phyloP scores from a whole-genome alignment of 306 rosid species.

The Fagus crenata region DNA sequence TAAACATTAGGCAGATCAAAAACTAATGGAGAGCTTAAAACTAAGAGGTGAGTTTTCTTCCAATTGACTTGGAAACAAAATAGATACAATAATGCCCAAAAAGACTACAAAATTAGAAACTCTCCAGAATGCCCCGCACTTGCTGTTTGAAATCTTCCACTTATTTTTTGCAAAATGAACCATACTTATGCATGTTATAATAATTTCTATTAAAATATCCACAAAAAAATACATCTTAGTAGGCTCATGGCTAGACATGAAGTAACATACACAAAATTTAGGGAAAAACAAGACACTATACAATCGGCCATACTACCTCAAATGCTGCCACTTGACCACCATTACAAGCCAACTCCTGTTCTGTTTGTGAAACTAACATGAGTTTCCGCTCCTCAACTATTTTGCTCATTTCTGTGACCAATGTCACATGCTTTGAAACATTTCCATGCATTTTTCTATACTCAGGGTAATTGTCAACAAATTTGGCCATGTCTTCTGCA shows the following conservation, averaged over 20 bases:
- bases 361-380: slow-evolving; percentile 88
- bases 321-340: slow-evolving; percentile 96
- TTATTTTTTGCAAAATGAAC: neutral
- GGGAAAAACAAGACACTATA: slow-evolving; percentile 10
- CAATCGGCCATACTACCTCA: slow-evolving; percentile 58
- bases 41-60: neutral
- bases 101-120: neutral
- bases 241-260: neutral
- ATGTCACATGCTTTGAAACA: slow-evolving; percentile 91
- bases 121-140: neutral
- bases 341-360: slow-evolving; percentile 95
- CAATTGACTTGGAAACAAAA: neutral
- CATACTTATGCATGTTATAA: neutral
- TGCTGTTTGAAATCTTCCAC: no score
- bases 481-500: slow-evolving; percentile 96
- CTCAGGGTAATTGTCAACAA: slow-evolving; percentile 95
- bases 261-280: slow-evolving; percentile 7
- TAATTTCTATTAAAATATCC: slow-evolving; percentile 3
- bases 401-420: slow-evolving; percentile 96
- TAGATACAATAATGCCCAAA: neutral
- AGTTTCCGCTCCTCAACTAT: slow-evolving; percentile 80
- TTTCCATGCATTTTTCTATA: slow-evolving; percentile 95
- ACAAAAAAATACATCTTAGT: slow-evolving; percentile 12
- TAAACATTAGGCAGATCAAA: neutral
- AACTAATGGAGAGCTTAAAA: neutral